phyloP scores from a whole-genome alignment of 345 rosid species.

The Durio zibethinus region DNA sequence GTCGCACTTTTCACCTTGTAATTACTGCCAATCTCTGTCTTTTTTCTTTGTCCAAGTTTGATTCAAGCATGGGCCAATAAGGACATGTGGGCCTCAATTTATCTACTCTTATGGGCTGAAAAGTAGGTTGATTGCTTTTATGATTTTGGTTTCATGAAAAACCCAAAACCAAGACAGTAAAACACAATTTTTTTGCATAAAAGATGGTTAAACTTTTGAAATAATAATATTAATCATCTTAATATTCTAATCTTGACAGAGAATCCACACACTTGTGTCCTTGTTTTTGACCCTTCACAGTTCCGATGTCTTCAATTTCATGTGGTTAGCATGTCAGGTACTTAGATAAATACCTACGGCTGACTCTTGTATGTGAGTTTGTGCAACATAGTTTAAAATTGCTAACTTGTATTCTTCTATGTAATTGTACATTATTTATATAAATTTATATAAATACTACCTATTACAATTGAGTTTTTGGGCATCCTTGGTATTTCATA shows the following conservation, averaged over 20 bases:
- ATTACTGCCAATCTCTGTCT: neutral
- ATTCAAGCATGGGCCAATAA: neutral
- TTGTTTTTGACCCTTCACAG: neutral
- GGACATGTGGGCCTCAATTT: neutral
- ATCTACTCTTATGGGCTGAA: neutral
- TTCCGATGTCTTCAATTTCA: too few species aligned
- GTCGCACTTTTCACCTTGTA: neutral
- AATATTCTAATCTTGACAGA: neutral
- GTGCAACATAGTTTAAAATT: constrained; percentile 23
- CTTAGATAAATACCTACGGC: too few species aligned
- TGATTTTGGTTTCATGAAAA: neutral
- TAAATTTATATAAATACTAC: too few species aligned
- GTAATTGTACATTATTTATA: too few species aligned
- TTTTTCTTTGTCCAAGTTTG: neutral
- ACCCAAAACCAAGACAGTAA: neutral
- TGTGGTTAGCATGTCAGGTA: neutral
- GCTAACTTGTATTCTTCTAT: neutral
- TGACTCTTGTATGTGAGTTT: too few species aligned
- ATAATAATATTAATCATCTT: neutral
- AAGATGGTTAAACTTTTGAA: neutral
- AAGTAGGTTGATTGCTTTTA: neutral
- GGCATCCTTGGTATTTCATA: neutral
- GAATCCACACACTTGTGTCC: neutral
- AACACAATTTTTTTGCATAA: neutral
- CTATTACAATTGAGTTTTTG: neutral